Percentiles rank a stretch among this genome's conserved stretches.
phyloP scores from a whole-genome alignment of 495 filamentous ascomycete species.

The Aspergillus egyptiacus region DNA sequence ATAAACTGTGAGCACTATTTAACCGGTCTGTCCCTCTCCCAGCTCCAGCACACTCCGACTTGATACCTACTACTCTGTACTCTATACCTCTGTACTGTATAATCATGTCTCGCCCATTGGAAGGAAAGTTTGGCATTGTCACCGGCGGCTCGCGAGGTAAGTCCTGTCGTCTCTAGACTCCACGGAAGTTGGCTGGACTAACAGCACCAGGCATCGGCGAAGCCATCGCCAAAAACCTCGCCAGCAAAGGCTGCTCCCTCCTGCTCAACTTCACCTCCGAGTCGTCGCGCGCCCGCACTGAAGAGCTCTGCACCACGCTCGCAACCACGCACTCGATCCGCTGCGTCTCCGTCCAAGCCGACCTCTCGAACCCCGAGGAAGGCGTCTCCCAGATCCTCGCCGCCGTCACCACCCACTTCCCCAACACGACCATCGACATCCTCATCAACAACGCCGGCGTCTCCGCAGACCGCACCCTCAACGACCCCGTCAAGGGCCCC shows the following conservation, averaged over 20 bases:
- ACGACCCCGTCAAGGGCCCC: constrained; percentile 44
- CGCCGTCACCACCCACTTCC: constrained; percentile 47
- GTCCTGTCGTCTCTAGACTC: constrained; percentile 5
- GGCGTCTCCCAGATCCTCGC: constrained; percentile 27
- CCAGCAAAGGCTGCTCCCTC: constrained; percentile 63
- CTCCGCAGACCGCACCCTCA: constrained; percentile 52
- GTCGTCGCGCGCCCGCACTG: constrained; percentile 38
- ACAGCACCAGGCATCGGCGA: constrained; percentile 67
- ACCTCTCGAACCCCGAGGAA: constrained; percentile 44
- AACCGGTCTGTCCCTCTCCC: constrained; percentile 3
- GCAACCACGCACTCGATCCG: constrained; percentile 35
- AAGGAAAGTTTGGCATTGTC: constrained; percentile 69
- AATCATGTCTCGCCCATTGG: constrained; percentile 32
- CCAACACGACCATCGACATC: constrained; percentile 62
- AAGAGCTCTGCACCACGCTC: constrained; percentile 40
- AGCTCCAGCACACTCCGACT: neutral
- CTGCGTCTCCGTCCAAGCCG: constrained; percentile 51
- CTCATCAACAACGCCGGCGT: constrained; percentile 86
- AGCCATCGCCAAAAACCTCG: constrained; percentile 74
- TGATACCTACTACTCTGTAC: neutral
- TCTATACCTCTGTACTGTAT: constrained; percentile 5
- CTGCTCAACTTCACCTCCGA: constrained; percentile 69
- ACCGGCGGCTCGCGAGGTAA: constrained; percentile 72
- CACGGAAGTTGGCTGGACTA: neutral
- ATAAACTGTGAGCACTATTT: constrained; percentile 4